Base-by-base conservation (phyloP, 106 monocot genomes). In the Dendrobium nobile region DNA sequence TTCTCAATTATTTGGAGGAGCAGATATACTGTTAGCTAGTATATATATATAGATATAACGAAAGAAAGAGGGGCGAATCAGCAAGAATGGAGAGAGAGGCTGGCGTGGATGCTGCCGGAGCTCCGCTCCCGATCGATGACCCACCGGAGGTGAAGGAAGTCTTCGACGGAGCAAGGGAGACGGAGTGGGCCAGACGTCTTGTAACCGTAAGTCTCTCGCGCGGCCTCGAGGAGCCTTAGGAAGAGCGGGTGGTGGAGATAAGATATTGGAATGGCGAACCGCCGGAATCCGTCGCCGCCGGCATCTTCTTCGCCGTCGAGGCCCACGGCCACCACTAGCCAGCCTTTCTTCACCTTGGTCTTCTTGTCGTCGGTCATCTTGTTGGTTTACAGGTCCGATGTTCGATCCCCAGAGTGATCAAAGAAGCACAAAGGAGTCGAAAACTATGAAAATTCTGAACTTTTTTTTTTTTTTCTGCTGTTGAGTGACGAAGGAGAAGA, bases 151-250 rank as follows among this genome's bases (percentile, higher is more conserved):
- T 84, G 87, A 41, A 85, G 89, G 84, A 92, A 92, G 7, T 92
- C 89, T 51, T 89, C 89, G 22, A 88, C 86, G 77, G 89, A 89
- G 89, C 92, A 89, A 2, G 89, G 92, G 3, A 92, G 85, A 18
- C 77, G 79, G 17, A 92, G 85, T 31, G 89, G 92, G 27, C 92
- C 92, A 9, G 84, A 78, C 41, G 84, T 89, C 56, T 40, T 41
- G 86, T 80, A 92, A 4, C 89, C 92, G 75, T 92, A 92, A 24
- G 80, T 77, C 24, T 92, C 92, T 20, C 78, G 72, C 9, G 92
- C 83, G 2, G 80, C n/a, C 58, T 92, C 87, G 2, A 92, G 89
- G 10, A 92, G 87, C 5, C 64, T 41, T 24, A 26, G 33, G 78
- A 92, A 86, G 24, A 81, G 83, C 0, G 92, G 92, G 47, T 92